Evolutionary conservation across 2,329 filamentous ascomycete genomes (phyloP), one percentile per base, ranked within the genome.

Genomic region (Neodidymelliopsis sp.): DNA sequence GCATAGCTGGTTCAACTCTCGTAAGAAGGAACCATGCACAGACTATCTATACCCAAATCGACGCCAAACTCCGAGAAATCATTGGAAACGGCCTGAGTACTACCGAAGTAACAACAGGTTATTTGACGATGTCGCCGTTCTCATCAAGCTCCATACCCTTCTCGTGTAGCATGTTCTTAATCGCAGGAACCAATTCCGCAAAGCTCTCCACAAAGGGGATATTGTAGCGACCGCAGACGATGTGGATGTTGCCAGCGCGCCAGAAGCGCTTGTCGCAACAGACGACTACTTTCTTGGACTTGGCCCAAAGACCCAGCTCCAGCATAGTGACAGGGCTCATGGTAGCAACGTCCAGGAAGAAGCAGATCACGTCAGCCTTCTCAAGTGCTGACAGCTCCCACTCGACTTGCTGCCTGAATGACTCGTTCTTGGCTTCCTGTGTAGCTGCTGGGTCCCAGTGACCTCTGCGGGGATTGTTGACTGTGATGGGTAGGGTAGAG

Each of bases 301-400:
- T 33, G 2, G 78, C 78, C 36, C 73, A 79, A 4, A 88, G 69
- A 0, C 85, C 85, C 13, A 88, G 67, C 69, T 88, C 85, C 33
- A 87, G 67, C 60, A 88, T 67, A 24, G 79, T 84, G 19, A 87
- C 76, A 1, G 82, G 81, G 6, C 83, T 82, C 35, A 75, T 71
- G 0, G 81, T 84, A 2, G 55, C 69, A 1, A 75, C 72, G 34
- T 82, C 77, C 46, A 87, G 83, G 64, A 81, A 84, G 43, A 87
- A 73, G 18, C 81, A 79, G 6, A 87, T 71, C 4, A 87, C 60
- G 56, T 80, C 76, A 0, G 81, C 81, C 1, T 54, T 52, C 11
- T 82, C 78, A 54, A 84, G 79, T 66, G 77, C 82, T 12, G 79
- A 74, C 2, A 87, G 74, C 71, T 88, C 85, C 84, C 85, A 88